Evolutionary conservation across 129 eudicot genomes (phyloP).

Genomic region (Pseudognaphalium luteoalbum): DNA sequence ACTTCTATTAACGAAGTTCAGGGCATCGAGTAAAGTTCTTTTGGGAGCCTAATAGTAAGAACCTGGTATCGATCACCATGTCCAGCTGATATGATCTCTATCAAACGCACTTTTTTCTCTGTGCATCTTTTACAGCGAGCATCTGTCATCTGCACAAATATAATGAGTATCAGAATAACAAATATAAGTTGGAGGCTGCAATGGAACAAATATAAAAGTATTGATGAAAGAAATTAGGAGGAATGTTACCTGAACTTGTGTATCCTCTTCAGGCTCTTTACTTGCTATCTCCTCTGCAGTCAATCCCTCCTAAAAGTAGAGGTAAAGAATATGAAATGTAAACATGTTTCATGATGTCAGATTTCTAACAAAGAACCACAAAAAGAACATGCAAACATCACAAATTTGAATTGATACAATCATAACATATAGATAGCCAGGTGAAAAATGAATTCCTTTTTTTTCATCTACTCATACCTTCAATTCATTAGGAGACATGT

Average conservation of each 20-base stretch:
- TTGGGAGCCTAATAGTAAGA: neutral
- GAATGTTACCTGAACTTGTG: constrained; percentile 63
- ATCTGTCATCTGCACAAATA: constrained; percentile 82
- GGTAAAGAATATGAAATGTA: neutral
- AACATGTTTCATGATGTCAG: constrained; percentile 1
- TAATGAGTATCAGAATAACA: neutral
- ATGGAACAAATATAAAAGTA: neutral
- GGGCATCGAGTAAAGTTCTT: neutral
- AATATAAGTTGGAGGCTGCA: neutral
- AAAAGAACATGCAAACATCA: neutral
- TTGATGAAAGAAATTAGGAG: neutral
- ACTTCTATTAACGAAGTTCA: neutral
- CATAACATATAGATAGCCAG: neutral
- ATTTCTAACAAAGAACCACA: neutral
- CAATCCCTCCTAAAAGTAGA: constrained; percentile 65
- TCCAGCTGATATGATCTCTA: constrained; percentile 82
- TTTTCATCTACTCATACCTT: constrained; percentile 47
- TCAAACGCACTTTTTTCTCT: constrained; percentile 75
- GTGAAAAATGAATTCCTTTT: neutral
- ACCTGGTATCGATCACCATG: constrained; percentile 91
- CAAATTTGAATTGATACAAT: neutral
- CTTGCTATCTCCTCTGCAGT: constrained; percentile 83
- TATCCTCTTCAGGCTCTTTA: constrained; percentile 82
- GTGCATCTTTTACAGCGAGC: constrained; percentile 91
- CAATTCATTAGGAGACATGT: constrained; percentile 79